Conservation (phyloP, 495 filamentous ascomycete species). For the Lineolata rhizophorae region DNA sequence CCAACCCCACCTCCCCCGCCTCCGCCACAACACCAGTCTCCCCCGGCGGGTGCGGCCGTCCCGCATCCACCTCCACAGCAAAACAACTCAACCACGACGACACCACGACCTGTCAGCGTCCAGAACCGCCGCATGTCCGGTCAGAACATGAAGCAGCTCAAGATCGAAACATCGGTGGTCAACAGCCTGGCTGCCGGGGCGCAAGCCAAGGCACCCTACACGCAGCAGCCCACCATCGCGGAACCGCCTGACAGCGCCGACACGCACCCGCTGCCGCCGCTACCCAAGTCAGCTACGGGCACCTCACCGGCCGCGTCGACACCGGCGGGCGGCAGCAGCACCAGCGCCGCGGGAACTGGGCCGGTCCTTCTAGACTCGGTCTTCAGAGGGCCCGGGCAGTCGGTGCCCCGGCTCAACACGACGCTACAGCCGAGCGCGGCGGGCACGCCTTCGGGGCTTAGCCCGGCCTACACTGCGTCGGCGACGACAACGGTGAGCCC, state of each 20-base stretch:
- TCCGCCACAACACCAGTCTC: conserved; percentile 13
- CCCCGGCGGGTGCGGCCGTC: not conserved
- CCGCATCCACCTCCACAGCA: not conserved
- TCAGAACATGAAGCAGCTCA: conserved; percentile 56
- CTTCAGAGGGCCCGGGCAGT: not conserved
- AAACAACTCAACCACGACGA: too few relatives aligned
- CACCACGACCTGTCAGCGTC: conserved; percentile 27
- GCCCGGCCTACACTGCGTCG: conserved; percentile 11
- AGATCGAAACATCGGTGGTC: conserved; percentile 58
- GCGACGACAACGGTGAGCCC: conserved; percentile 13
- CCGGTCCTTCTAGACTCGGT: too few relatives aligned
- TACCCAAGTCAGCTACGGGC: too few relatives aligned
- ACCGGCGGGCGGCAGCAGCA: too few relatives aligned
- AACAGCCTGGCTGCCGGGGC: conserved; percentile 1
- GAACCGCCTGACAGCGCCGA: not conserved
- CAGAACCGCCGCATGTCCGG: conserved; percentile 65
- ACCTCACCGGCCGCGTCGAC: too few relatives aligned
- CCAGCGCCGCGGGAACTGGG: too few relatives aligned
- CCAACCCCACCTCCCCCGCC: conserved; percentile 13
- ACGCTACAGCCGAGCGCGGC: not conserved
- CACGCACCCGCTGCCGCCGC: not conserved
- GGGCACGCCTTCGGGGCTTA: too few relatives aligned
- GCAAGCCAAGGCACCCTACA: not conserved
- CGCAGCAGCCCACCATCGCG: not conserved
- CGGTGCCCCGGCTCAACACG: too few relatives aligned